Conservation (phyloP, 2,329 filamentous ascomycete species). For the Monilinia fructicola region DNA sequence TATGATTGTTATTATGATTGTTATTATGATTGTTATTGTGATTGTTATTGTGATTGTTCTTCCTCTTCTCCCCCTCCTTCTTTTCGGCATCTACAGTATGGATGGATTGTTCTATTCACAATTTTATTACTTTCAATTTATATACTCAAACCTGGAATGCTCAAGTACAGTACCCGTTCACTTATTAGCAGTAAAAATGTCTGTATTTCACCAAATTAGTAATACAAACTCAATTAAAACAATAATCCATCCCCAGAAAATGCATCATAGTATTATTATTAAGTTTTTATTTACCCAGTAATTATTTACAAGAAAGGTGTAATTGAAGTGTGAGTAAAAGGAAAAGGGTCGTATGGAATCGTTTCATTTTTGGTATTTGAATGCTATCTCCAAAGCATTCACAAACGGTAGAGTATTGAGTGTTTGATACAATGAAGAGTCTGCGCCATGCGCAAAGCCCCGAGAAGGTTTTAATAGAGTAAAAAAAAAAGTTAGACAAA, state of each 20-base stretch:
- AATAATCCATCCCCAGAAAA: neutral
- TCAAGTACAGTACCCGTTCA: too few relatives aligned
- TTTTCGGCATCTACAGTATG: too few relatives aligned
- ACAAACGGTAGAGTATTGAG: slow-evolving; percentile 27
- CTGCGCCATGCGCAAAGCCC: slow-evolving; percentile 30
- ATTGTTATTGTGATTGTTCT: too few relatives aligned
- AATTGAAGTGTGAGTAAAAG: slow-evolving; percentile 7
- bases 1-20: too few relatives aligned
- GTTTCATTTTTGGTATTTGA: slow-evolving; percentile 26
- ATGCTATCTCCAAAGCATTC: slow-evolving; percentile 24
- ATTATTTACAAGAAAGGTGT: slow-evolving; percentile 24
- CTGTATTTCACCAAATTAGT: neutral
- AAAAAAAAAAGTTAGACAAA: slow-evolving; percentile 34
- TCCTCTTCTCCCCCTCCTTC: too few relatives aligned
- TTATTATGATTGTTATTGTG: too few relatives aligned
- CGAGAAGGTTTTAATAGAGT: slow-evolving; percentile 26
- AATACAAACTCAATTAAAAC: neutral
- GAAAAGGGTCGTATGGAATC: slow-evolving; percentile 24
- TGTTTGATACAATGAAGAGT: slow-evolving; percentile 35
- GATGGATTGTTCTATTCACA: neutral
- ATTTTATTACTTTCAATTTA: neutral
- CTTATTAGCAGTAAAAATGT: neutral
- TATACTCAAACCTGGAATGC: neutral
- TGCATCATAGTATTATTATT: slow-evolving; percentile 22
- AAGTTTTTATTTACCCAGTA: slow-evolving; percentile 25